Base-by-base conservation (phyloP, 225 moss, liverwort and hornwort species). In the Straminergon stramineum region DNA sequence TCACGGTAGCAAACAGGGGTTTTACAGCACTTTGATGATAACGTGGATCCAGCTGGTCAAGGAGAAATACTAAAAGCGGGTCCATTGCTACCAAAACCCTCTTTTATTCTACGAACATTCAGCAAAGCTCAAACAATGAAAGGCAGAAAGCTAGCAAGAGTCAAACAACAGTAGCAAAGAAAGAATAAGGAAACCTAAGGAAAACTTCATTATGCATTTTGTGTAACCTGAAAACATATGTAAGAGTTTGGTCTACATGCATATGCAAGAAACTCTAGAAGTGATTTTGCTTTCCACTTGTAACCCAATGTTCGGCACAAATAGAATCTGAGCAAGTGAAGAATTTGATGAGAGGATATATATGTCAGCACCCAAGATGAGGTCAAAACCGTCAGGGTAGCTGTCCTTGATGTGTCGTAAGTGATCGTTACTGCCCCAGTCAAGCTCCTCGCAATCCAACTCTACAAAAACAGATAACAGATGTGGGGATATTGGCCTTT, bases 281-380 rank as follows among this genome's bases (percentile, higher is more conserved):
- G 22, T 82, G 28, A 60, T 67, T 62, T 82, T 48, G 17, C 48
- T 68, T 70, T 84, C 48, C 35, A 68, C 23, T 69, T 75, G 55
- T 24, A 57, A 85, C 45, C 32, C 68, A 35, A 76, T 37, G 68
- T 62, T 69, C 22, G 35, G 17, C 60, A n/a, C 43, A 85, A 58
- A 56, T 56, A 67, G 45, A 85, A 81, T 81, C 34, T 58, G 79
- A 35, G 6, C 4, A 24, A 56, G 76, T 84, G 45, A 57, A 76
- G 89, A 45, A 69, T 77, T 83, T 58, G 51, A 41, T 64, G 61
- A 55, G 61, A 96, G 96, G 98, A 98, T 98, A 98, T 98, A 97
- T 51, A 97, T 96, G 86, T 98, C 97, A 78, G 98, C 98, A 75
- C 97, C 97, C 88, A 97, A 89, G 91, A 97, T 94, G 70, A 96